Percentiles rank a stretch among this genome's conserved stretches.
Conservation (phyloP, 768 basidiomycete species). For the Kwoniella dendrophila region DNA sequence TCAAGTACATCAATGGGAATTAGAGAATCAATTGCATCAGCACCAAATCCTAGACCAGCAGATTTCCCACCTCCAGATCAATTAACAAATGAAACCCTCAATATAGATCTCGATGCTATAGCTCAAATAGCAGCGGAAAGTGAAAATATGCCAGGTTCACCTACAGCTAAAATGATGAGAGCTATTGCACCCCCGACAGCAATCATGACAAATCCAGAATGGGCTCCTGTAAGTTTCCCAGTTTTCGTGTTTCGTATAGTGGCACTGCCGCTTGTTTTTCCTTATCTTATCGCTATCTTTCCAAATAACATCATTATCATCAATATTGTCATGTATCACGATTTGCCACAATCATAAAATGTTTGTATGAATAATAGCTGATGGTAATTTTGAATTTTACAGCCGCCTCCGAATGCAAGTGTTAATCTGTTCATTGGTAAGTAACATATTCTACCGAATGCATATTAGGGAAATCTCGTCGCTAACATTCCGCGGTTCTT, state of each 20-base stretch:
- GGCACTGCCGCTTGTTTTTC: conserved; percentile 33
- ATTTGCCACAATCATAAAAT: background rate
- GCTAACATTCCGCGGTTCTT: background rate
- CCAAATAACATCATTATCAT: conserved; percentile 1
- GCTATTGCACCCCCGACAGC: conserved; percentile 48
- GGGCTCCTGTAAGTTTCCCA: conserved; percentile 42
- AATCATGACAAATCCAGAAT: conserved; percentile 34
- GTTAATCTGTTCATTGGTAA: conserved; percentile 52
- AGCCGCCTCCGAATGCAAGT: conserved; percentile 50
- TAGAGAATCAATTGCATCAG: conserved; percentile 45
- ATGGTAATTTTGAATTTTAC: conserved; percentile 3
- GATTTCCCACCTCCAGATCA: conserved; percentile 37
- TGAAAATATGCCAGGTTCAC: conserved; percentile 42
- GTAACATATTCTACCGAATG: conserved; percentile 4
- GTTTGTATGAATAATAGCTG: conserved; percentile 11
- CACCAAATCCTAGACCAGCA: conserved; percentile 41
- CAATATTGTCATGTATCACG: background rate
- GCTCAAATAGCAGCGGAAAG: conserved; percentile 29
- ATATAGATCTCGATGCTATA: conserved; percentile 33
- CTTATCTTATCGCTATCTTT: conserved; percentile 17
- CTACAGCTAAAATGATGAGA: conserved; percentile 42
- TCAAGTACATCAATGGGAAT: conserved; percentile 25
- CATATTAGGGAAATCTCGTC: background rate
- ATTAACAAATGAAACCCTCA: conserved; percentile 25
- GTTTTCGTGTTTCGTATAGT: conserved; percentile 8